phyloP scores from a whole-genome alignment of 495 filamentous ascomycete genomes.

The Xylaria palmicola region DNA sequence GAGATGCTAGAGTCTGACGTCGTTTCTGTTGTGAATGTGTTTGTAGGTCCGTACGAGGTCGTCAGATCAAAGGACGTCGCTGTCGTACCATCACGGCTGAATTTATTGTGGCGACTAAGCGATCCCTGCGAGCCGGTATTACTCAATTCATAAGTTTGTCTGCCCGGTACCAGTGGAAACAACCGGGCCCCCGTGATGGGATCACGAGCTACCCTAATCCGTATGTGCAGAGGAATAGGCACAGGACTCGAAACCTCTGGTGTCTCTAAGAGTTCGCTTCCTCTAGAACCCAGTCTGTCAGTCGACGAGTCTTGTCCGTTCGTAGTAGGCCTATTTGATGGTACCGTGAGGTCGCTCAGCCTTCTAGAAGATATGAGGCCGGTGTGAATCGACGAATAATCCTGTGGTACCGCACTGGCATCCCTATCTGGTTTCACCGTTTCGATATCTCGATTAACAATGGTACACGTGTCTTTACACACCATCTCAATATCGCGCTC shows the following conservation, averaged over 20 bases:
- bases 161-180: conserved; percentile 24
- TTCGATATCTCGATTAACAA: conserved; percentile 39
- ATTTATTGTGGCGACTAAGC: background rate
- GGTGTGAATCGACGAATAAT: background rate
- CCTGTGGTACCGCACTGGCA: background rate
- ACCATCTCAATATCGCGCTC: conserved; percentile 44
- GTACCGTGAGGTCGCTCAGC: background rate
- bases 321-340: background rate
- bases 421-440: conserved; percentile 7
- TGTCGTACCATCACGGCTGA: background rate
- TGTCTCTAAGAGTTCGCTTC: background rate
- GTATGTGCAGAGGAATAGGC: conserved; percentile 17
- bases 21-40: conserved; percentile 2
- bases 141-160: background rate
- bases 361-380: background rate
- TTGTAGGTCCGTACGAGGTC: background rate
- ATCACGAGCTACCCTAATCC: conserved; percentile 15
- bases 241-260: conserved; percentile 1
- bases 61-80: conserved; percentile 3
- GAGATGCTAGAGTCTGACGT: background rate
- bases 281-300: background rate
- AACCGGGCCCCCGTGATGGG: conserved; percentile 22
- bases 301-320: background rate
- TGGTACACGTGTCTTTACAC: conserved; percentile 45
- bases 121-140: background rate